These are phyloP conservation scores for Musa balbisiana DNA, from an alignment of 202 grass and related monocot species.

Conservation along the genomic window DNA sequence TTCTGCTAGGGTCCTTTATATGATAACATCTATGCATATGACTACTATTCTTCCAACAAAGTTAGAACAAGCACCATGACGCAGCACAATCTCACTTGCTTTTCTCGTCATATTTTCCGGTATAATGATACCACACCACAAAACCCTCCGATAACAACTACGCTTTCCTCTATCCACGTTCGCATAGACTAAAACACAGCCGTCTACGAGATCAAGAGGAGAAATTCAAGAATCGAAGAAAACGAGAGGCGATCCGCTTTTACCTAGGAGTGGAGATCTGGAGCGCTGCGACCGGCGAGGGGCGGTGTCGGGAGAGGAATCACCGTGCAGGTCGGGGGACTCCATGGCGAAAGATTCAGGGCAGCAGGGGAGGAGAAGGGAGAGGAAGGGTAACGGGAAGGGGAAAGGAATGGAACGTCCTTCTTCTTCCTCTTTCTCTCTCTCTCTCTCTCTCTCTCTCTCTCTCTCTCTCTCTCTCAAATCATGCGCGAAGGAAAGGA, in stretches of 20 bases:
- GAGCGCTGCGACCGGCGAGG: neutral
- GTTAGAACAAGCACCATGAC: no score
- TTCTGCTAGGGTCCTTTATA: no score
- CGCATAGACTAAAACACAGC: neutral
- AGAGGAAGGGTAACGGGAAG: neutral
- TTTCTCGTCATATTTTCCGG: neutral
- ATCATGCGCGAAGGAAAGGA: no score
- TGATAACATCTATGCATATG: no score
- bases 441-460: no score
- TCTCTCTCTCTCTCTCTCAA: no score
- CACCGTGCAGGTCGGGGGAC: conserved; percentile 4
- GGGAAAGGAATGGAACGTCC: neutral
- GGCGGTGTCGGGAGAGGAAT: neutral
- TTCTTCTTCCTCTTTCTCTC: no score
- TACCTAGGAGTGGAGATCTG: neutral
- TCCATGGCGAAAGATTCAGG: conserved; percentile 1
- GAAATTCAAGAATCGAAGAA: neutral
- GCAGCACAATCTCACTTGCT: neutral
- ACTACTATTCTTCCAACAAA: no score
- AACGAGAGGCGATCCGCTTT: neutral
- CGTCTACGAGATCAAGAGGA: no score
- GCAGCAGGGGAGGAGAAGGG: neutral
- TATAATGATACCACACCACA: neutral
- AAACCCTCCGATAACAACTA: no score
- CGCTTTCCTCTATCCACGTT: no score